phyloP scores from a whole-genome alignment of 805 yeast species.

The Nakazawaea anatomiae region DNA sequence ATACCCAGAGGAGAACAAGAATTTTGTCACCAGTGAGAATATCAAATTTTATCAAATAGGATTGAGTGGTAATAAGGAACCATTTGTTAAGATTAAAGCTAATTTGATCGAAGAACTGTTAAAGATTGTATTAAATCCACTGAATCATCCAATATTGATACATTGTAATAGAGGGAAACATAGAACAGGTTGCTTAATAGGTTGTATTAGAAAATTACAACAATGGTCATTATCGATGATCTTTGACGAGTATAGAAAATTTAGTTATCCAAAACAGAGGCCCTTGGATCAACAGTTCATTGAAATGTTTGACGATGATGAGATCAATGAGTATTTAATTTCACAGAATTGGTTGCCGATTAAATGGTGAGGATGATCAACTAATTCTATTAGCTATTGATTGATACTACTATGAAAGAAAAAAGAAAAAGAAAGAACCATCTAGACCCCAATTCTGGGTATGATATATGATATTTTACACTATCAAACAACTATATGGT shows the following conservation, averaged over 20 bases:
- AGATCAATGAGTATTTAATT: conserved; percentile 49
- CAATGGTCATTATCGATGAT: conserved; percentile 92
- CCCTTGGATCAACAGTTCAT: conserved; percentile 95
- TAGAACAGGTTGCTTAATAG: conserved; percentile 93
- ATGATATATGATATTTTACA: too few species aligned
- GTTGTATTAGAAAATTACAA: conserved; percentile 83
- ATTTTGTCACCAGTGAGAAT: conserved; percentile 53
- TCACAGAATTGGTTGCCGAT: conserved; percentile 59
- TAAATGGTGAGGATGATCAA: conserved; percentile 40
- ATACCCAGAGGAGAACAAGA: conserved; percentile 72
- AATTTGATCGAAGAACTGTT: conserved; percentile 74
- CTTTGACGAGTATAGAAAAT: conserved; percentile 90
- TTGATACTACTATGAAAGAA: too few species aligned
- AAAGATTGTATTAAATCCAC: conserved; percentile 75
- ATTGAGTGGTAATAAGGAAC: conserved; percentile 92
- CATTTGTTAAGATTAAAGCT: conserved; percentile 69
- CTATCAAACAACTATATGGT: too few species aligned
- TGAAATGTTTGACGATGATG: conserved; percentile 74
- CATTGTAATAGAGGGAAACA: conserved; percentile 98
- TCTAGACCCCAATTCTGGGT: too few species aligned
- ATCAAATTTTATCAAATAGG: conserved; percentile 83
- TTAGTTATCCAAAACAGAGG: conserved; percentile 92
- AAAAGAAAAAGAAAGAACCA: too few species aligned
- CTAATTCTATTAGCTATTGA: too few species aligned
- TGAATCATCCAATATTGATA: conserved; percentile 83